Evolutionary conservation across 2,329 filamentous ascomycete species (phyloP), one percentile per base, ranked within the genome.

Genomic region (Allantophomopsis lycopodina): DNA sequence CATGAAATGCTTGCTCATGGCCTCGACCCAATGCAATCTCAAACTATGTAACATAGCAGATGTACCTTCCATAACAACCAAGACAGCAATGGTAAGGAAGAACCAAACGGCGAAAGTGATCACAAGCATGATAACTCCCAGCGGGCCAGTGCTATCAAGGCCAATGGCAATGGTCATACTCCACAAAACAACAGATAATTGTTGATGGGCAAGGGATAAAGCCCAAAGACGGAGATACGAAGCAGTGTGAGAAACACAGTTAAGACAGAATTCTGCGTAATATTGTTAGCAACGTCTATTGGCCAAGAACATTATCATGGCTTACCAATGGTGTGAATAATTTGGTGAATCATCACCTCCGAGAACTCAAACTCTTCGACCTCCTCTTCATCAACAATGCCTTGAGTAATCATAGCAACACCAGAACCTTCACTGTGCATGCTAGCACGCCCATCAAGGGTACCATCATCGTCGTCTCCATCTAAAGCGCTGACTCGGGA

Each of bases 141-240:
- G 44, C 36, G 73, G 66, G 36, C 83, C 83, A 1, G 67, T 69
- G 50, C 69, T 74, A 17, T 64, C 63, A 42, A 98, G 82, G 3
- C 84, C 81, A 38, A 78, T 79, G 21, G 72, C 81, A 38, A 98
- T 69, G 2, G 91, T 98, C 91, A 98, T 98, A 53, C 74, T 74
- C 91, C 91, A 98, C 36, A 98, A 73, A 46, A 98, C 91, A 48
- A 88, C 82, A 37, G 86, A 94, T 44, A 98, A 79, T 71, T 96
- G 91, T 61, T 98, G 91, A 69, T 98, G 91, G 23, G 91, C 91
- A 44, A 98, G 79, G 2, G 91, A 98, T 51, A 98, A 63, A 23
- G 91, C 91, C 91, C 91, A 98, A 35, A 98, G 83, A 69, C 91
- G 91, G 36, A 98, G 82, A 63, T 98, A 98, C 1, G 91, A 98